Evolutionary conservation across 2,329 filamentous ascomycete genomes (phyloP).

Genomic region (Drechslerella dactyloides): DNA sequence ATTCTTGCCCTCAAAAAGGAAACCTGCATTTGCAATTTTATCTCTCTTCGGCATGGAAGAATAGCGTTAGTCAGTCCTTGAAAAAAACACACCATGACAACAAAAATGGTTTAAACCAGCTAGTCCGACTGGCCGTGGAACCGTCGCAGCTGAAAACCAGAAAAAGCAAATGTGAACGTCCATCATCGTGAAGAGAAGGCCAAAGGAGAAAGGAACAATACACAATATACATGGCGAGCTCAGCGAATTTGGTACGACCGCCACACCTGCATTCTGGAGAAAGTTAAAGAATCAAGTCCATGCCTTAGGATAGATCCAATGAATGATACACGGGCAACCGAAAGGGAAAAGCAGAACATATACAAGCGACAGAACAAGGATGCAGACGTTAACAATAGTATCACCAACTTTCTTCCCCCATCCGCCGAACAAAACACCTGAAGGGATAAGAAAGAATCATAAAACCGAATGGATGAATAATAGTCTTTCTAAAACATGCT

Average conservation of each 20-base stretch:
- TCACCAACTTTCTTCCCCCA: slow-evolving; percentile 9
- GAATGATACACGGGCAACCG: slow-evolving; percentile 15
- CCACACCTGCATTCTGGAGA: slow-evolving; percentile 55
- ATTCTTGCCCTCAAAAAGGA: background rate
- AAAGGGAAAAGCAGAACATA: slow-evolving; percentile 55
- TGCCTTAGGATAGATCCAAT: background rate
- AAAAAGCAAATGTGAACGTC: background rate
- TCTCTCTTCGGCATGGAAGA: background rate
- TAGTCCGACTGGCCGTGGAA: too few species aligned
- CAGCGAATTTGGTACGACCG: too few species aligned
- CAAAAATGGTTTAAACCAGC: too few species aligned
- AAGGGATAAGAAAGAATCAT: slow-evolving; percentile 16
- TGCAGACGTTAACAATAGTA: too few species aligned
- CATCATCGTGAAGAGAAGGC: background rate
- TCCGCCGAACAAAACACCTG: slow-evolving; percentile 15
- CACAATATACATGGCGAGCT: too few species aligned
- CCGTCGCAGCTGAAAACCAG: background rate
- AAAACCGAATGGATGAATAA: slow-evolving; percentile 16
- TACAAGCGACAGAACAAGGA: too few species aligned
- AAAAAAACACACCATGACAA: too few species aligned
- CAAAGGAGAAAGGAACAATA: too few species aligned
- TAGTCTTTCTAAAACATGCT: slow-evolving; percentile 36
- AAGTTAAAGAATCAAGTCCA: slow-evolving; percentile 51
- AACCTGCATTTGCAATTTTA: background rate
- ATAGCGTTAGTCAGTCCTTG: background rate